phyloP scores from a whole-genome alignment of 495 filamentous ascomycete species.

The Hypoxylon crocopeplum region DNA sequence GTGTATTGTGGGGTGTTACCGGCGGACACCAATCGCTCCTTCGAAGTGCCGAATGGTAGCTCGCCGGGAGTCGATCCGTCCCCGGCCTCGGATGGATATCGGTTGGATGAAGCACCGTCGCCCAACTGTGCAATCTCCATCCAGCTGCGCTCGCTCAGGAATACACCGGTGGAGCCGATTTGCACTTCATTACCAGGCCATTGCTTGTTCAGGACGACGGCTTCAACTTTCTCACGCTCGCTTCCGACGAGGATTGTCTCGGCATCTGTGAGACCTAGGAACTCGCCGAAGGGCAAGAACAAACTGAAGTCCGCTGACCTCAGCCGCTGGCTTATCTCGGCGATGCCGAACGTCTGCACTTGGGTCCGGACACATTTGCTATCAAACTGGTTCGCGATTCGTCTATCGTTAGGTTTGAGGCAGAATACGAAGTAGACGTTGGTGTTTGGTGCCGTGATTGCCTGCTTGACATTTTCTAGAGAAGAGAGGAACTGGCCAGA shows the following conservation, averaged over 20 bases:
- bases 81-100: constrained; percentile 57
- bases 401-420: constrained; percentile 94
- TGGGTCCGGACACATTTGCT: constrained; percentile 97
- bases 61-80: constrained; percentile 47
- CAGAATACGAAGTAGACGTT: constrained; percentile 98
- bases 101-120: constrained; percentile 64
- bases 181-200: constrained; percentile 94
- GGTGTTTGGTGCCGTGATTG: constrained; percentile 76
- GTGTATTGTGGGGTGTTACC: constrained; percentile 69
- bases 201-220: constrained; percentile 83
- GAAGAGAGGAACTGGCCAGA: constrained; percentile 90
- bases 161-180: constrained; percentile 90
- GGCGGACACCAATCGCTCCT: constrained; percentile 67
- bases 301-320: constrained; percentile 93
- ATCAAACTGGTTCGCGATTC: constrained; percentile 98
- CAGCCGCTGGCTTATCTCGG: constrained; percentile 92
- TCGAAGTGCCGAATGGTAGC: constrained; percentile 67
- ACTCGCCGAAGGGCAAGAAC: constrained; percentile 95
- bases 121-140: constrained; percentile 80
- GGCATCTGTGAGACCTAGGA: constrained; percentile 84
- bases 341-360: constrained; percentile 94
- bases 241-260: constrained; percentile 86
- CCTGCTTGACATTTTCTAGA: constrained; percentile 86
- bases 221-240: constrained; percentile 90
- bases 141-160: constrained; percentile 96